Evolutionary conservation across 2,329 filamentous ascomycete species (phyloP).

Genomic region (Talaromyces verruculosus): DNA sequence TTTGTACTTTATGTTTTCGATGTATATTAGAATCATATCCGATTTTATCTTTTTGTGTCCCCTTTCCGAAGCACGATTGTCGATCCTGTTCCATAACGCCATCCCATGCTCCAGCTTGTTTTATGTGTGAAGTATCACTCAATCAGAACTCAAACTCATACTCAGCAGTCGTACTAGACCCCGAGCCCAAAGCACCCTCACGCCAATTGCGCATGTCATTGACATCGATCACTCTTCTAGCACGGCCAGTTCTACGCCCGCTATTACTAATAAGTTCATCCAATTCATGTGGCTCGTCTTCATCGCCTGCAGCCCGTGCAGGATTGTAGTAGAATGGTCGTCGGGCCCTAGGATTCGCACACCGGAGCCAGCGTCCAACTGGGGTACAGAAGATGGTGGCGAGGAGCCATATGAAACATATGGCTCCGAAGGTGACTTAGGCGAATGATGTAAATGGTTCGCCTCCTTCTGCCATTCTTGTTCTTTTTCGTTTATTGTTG

Average conservation of each 20-base stretch:
- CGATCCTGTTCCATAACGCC: background rate
- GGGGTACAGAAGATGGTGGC: background rate
- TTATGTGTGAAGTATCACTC: no score
- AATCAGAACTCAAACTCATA: background rate
- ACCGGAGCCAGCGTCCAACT: background rate
- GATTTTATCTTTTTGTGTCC: background rate
- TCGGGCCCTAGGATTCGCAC: background rate
- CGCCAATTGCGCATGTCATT: background rate
- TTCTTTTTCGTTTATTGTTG: background rate
- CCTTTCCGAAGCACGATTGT: background rate
- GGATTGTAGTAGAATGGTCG: background rate
- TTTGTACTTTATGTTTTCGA: background rate
- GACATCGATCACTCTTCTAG: background rate
- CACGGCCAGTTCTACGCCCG: background rate
- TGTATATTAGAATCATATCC: conserved; percentile 9
- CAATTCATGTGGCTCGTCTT: background rate
- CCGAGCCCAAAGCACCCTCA: background rate
- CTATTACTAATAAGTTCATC: no score
- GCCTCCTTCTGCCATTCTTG: background rate
- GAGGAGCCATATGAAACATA: background rate
- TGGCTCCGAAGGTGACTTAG: background rate
- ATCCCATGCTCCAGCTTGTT: background rate
- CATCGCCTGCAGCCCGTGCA: background rate
- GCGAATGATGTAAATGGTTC: background rate
- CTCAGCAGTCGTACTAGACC: background rate